Evolutionary conservation across 73 alveolate species (phyloP), one percentile per base, ranked within the genome.

Genomic region (Symbiodinium natans): DNA sequence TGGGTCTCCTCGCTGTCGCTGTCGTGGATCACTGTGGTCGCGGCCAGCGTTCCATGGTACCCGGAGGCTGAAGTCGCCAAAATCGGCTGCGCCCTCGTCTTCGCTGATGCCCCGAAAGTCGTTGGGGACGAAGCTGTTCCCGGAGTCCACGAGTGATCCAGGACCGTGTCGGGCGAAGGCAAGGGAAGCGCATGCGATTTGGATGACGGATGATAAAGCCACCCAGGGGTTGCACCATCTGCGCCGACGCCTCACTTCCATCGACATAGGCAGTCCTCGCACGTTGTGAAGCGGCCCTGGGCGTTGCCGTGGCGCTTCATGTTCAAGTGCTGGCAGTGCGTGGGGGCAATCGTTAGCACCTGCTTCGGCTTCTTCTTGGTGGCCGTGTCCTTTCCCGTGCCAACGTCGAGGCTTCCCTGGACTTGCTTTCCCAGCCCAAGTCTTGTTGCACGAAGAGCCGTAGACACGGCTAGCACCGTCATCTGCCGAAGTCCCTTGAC

Each of bases 161-260:
- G 19, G 36, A 63, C 77, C 77, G 77, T 63, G 36, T 63, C 36
- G 36, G 77, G 36, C 34, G 77, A 63, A 23, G 77, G 77, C 31
- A 27, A 63, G 39, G 77, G 77, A 0, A 63, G 77, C 77, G 40
- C 77, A 63, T 1, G 25, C 15, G 77, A 63, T 63, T 63, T 63
- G 77, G 77, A 63, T 21, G 77, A 63, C 31, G 77, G 77, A 63
- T 63, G 77, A 63, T 21, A 63, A 34, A 31, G 77, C 77, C 77
- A 63, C 7, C 77, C 77, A 63, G 15, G 34, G 7, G 36, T 34
- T 21, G 17, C 34, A 11, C 25, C 77, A 8, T 21, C 77, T 11
- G 56, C 56, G 56, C 56, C 56, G 56, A 43, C 56, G 56, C 56
- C 56, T 34, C 77, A 63, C 77, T 63, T 63, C 77, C 77, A 63